Percentiles rank a stretch among this genome's conserved stretches.
These are phyloP conservation scores for Dothistroma septosporum DNA, from an alignment of 2,329 filamentous ascomycete species.

Conservation along the genomic window DNA sequence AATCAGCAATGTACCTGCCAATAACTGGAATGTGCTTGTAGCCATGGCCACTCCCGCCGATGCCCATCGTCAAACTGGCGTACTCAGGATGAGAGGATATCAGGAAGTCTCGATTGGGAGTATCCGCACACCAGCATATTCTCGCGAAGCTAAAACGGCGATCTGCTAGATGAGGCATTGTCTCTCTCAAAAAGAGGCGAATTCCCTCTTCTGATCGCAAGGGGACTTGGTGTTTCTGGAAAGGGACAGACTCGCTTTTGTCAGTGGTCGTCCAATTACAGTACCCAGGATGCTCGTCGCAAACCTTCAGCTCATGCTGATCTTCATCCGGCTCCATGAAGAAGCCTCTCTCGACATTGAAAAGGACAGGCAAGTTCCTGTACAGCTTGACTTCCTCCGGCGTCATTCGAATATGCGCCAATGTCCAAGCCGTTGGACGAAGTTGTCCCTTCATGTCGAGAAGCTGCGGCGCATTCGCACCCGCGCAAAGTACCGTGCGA, in stretches of 20 bases:
- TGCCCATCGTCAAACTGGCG: slow-evolving; percentile 44
- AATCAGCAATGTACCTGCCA: slow-evolving; percentile 49
- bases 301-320: slow-evolving; percentile 46
- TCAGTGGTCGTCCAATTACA: slow-evolving; percentile 43
- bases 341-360: slow-evolving; percentile 49
- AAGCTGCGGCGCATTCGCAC: slow-evolving; percentile 46
- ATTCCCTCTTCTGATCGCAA: slow-evolving; percentile 46
- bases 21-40: slow-evolving; percentile 53
- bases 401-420: slow-evolving; percentile 50
- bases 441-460: slow-evolving; percentile 52
- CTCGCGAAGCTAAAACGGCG: slow-evolving; percentile 49
- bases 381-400: slow-evolving; percentile 45
- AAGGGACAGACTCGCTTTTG: slow-evolving; percentile 38
- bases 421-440: slow-evolving; percentile 53
- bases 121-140: slow-evolving; percentile 57
- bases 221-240: slow-evolving; percentile 47
- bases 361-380: slow-evolving; percentile 48
- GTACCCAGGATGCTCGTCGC: slow-evolving; percentile 57
- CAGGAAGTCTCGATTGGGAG: slow-evolving; percentile 51
- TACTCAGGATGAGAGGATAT: slow-evolving; percentile 48
- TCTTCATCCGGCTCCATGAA: slow-evolving; percentile 50
- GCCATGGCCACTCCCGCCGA: slow-evolving; percentile 52
- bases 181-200: slow-evolving; percentile 48
- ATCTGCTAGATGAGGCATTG: slow-evolving; percentile 51
- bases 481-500: slow-evolving; percentile 48